Evolutionary conservation across 2,329 filamentous ascomycete species (phyloP).

Genomic region (Ophiocordyceps sinensis): DNA sequence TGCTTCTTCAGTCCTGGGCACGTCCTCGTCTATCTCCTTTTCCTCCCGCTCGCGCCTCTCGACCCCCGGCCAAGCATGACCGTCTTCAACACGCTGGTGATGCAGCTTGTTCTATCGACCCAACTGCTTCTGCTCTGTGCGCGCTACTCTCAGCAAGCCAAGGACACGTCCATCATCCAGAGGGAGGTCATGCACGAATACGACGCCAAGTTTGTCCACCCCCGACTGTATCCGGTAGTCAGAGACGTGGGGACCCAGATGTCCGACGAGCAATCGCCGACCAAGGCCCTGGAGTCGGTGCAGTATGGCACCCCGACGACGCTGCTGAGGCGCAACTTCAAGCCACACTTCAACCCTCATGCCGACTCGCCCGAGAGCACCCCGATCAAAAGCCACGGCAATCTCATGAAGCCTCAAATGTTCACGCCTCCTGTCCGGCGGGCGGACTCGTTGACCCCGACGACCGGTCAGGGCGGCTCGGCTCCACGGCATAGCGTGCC

Average conservation of each 20-base stretch:
- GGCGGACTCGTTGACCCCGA: slow-evolving; percentile 20
- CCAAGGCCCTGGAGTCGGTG: slow-evolving; percentile 28
- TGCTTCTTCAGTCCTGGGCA: slow-evolving; percentile 90
- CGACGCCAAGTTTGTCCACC: slow-evolving; percentile 89
- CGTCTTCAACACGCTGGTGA: slow-evolving; percentile 65
- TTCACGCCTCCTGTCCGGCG: slow-evolving; percentile 26
- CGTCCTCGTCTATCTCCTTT: slow-evolving; percentile 78
- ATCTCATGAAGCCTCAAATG: slow-evolving; percentile 23
- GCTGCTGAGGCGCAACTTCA: slow-evolving; percentile 60
- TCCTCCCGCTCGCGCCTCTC: slow-evolving; percentile 61
- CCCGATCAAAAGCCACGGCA: slow-evolving; percentile 16
- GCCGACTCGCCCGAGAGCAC: slow-evolving; percentile 48
- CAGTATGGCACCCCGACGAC: slow-evolving; percentile 39
- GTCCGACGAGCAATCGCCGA: slow-evolving; percentile 29
- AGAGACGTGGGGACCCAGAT: slow-evolving; percentile 69
- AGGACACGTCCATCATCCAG: slow-evolving; percentile 72
- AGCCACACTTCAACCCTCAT: slow-evolving; percentile 68
- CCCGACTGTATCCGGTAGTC: slow-evolving; percentile 68
- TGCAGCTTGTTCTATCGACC: slow-evolving; percentile 59
- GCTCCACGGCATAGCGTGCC: slow-evolving; percentile 20
- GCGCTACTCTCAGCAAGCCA: slow-evolving; percentile 69
- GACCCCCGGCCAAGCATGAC: slow-evolving; percentile 77
- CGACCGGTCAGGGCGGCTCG: slow-evolving; percentile 13
- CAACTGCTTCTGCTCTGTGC: slow-evolving; percentile 63
- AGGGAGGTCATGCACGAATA: slow-evolving; percentile 92